These are phyloP conservation scores for Mortierella claussenii DNA, from an alignment of 192 early-diverging fungal genomes.

Conservation along the genomic window DNA sequence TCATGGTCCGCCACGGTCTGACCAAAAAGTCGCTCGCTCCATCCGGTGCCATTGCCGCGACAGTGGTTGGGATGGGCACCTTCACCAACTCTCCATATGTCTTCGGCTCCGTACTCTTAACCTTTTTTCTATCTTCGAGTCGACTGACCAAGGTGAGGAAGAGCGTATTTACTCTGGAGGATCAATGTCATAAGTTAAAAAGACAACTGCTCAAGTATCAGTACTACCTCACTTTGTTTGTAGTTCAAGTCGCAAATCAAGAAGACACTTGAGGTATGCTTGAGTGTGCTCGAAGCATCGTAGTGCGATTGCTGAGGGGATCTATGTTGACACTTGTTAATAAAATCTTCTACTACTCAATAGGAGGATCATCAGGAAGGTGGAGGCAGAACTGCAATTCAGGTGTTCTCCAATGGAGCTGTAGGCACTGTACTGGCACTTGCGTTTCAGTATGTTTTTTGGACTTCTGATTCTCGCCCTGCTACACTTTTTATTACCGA, in stretches of 20 bases:
- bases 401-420: slow-evolving; percentile 65
- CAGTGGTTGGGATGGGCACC: slow-evolving; percentile 77
- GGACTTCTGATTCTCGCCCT: slow-evolving; percentile 29
- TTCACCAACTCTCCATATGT: slow-evolving; percentile 72
- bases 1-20: slow-evolving; percentile 67
- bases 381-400: slow-evolving; percentile 57
- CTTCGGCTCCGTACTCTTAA: slow-evolving; percentile 74
- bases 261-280: slow-evolving; percentile 40
- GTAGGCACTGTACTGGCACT: slow-evolving; percentile 53
- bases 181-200: too few relatives aligned
- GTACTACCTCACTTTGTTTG: neutral
- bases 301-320: neutral
- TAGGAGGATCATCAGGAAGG: slow-evolving; percentile 58
- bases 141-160: slow-evolving; percentile 63
- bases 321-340: neutral
- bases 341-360: neutral
- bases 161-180: neutral
- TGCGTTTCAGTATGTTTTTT: slow-evolving; percentile 55
- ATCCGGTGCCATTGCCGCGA: slow-evolving; percentile 78
- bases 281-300: too few relatives aligned
- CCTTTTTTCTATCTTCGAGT: slow-evolving; percentile 78
- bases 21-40: slow-evolving; percentile 75
- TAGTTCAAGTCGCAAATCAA: slow-evolving; percentile 50
- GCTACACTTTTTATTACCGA: slow-evolving; percentile 38
- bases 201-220: neutral